Base-by-base conservation (phyloP, 2,329 filamentous ascomycete genomes). In the Capronia epimyces region DNA sequence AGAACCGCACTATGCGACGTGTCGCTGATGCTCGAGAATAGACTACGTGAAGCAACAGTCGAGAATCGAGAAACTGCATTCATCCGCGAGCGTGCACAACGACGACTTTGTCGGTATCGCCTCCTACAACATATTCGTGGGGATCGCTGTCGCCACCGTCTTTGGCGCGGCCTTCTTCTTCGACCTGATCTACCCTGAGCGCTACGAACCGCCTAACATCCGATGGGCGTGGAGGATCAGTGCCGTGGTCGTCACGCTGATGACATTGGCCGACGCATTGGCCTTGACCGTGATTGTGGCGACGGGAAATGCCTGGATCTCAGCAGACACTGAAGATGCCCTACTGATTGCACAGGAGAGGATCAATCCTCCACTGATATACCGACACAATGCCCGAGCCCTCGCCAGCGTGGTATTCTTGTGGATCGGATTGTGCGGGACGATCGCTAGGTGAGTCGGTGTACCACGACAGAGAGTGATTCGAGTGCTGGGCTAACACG, bases 121-220 rank as follows among this genome's bases (percentile, higher is more conserved):
- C 1, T 74, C 74, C 1, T 81, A 75, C 67, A 81, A 81, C 61
- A 79, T 81, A 60, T 80, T 79, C 55, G 73, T 77, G 6, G 78
- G 79, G 16, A 69, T 81, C 25, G 77, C 73, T 15, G 74, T 80
- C 7, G 78, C 78, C 12, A 77, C 73, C 40, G 75, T 81, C 59
- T 81, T 82, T 59, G 78, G 78, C 18, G 72, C 74, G 0, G 78
- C 73, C 0, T 81, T 81, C 68, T 81, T 81, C 69, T 80, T 81
- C 64, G 79, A 81, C 60, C 71, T 82, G 2, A 80, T 81, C 66
- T 81, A 77, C 76, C 78, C 78, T 0, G 76, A 78, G 45, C 70
- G 78, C 42, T 63, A 69, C 8, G 78, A 82, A 54, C 72, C 68
- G 3, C 62, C 55, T 16, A 62, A 67, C 16, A 76, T 81, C 2